Evolutionary conservation across 768 basidiomycete genomes (phyloP).

Genomic region (Cytidiella melzeri): DNA sequence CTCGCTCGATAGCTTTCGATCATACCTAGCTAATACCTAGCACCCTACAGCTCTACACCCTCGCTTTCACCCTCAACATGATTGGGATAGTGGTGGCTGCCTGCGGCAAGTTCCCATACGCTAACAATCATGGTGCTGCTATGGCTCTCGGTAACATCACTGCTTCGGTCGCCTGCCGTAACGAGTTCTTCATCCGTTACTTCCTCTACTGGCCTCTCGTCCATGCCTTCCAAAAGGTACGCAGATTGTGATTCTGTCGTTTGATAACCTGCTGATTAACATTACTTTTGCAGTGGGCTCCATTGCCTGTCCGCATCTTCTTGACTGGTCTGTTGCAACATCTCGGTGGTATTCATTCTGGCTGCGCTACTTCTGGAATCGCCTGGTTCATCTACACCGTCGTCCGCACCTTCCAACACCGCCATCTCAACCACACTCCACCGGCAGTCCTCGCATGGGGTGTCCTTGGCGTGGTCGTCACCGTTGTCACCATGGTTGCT

Average conservation of each 20-base stretch:
- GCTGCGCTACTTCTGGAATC: conserved; percentile 67
- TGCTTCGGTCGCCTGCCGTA: conserved; percentile 67
- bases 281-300: conserved; percentile 60
- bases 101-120: conserved; percentile 62
- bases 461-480: conserved; percentile 47
- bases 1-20: neutral
- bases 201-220: conserved; percentile 60
- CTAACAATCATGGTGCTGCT: conserved; percentile 57
- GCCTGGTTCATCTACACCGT: conserved; percentile 65
- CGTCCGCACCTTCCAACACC: conserved; percentile 46
- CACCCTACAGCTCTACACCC: conserved; percentile 34
- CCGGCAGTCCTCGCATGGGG: conserved; percentile 49
- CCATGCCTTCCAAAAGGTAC: conserved; percentile 66
- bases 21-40: neutral
- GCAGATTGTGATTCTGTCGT: conserved; percentile 2
- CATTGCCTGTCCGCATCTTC: conserved; percentile 63
- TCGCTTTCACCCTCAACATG: conserved; percentile 56
- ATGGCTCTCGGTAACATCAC: conserved; percentile 71
- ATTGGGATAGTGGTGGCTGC: conserved; percentile 51
- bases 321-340: conserved; percentile 72
- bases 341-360: conserved; percentile 75
- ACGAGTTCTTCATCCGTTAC: conserved; percentile 73
- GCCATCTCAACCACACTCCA: conserved; percentile 44
- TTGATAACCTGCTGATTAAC: conserved; percentile 2
- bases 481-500: conserved; percentile 53